Percentiles rank a stretch among this genome's conserved stretches.
These are phyloP conservation scores for Aureobasidium pullulans DNA, from an alignment of 2,329 filamentous ascomycete species.

Conservation along the genomic window DNA sequence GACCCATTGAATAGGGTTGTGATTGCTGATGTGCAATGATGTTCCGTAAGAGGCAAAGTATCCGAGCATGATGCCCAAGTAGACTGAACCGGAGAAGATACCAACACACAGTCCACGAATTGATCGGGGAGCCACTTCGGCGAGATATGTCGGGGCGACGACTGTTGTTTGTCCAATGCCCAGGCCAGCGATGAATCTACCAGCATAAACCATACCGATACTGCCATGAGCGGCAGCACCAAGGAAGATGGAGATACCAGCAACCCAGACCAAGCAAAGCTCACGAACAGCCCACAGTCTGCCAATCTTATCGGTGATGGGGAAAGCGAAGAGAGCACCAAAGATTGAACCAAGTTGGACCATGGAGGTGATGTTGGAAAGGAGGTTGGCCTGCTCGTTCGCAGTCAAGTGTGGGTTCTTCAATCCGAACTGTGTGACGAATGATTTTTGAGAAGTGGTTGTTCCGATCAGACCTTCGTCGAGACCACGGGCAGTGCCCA, in stretches of 20 bases:
- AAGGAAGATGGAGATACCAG: conserved; percentile 34
- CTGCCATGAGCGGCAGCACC: conserved; percentile 33
- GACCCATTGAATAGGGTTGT: conserved; percentile 42
- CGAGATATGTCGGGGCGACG: conserved; percentile 55
- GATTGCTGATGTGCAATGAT: conserved; percentile 43
- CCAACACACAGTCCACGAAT: conserved; percentile 60
- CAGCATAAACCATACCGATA: conserved; percentile 31
- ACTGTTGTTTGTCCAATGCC: conserved; percentile 46
- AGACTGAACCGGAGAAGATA: conserved; percentile 64
- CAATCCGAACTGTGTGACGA: conserved; percentile 54
- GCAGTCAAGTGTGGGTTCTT: conserved; percentile 45
- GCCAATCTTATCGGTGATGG: conserved; percentile 26
- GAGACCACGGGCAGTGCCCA: conserved; percentile 70
- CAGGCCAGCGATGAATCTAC: conserved; percentile 34
- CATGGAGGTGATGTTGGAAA: conserved; percentile 68
- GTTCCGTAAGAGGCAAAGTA: conserved; percentile 62
- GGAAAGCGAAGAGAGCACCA: conserved; percentile 54
- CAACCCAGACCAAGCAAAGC: conserved; percentile 23
- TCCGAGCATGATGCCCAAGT: conserved; percentile 43
- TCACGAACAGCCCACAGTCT: conserved; percentile 25
- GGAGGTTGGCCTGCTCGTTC: conserved; percentile 55
- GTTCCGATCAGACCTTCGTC: conserved; percentile 67
- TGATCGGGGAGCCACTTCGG: conserved; percentile 36
- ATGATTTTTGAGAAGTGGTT: conserved; percentile 53
- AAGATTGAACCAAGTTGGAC: conserved; percentile 71